Percentiles rank a stretch among this genome's conserved stretches.
phyloP scores from a whole-genome alignment of 1,139 yeast species.

The Magnusiomyces starmeri region DNA sequence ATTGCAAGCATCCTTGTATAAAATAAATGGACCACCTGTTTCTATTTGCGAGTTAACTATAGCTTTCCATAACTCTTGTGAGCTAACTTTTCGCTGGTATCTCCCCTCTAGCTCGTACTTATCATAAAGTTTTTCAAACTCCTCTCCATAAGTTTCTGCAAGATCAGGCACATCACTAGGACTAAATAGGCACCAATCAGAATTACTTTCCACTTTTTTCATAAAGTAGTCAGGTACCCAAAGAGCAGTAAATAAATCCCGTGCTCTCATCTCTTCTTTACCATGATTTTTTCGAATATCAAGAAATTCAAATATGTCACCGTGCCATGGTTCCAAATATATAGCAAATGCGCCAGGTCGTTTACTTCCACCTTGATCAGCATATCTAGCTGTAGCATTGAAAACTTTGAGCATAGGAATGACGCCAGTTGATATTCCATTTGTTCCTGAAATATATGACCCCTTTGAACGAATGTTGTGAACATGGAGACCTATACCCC shows the following conservation, averaged over 20 bases:
- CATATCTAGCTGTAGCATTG: slow-evolving; percentile 87
- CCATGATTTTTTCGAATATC: slow-evolving; percentile 88
- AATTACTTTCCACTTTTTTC: slow-evolving; percentile 76
- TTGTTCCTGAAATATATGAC: slow-evolving; percentile 80
- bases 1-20: slow-evolving; percentile 85
- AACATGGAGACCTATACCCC: slow-evolving; percentile 82
- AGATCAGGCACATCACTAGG: slow-evolving; percentile 87
- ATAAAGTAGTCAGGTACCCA: slow-evolving; percentile 89
- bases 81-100: slow-evolving; percentile 66
- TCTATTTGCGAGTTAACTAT: slow-evolving; percentile 86
- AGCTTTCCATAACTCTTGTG: slow-evolving; percentile 84
- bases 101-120: slow-evolving; percentile 65
- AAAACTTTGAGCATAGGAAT: slow-evolving; percentile 87
- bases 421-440: slow-evolving; percentile 82
- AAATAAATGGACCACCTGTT: slow-evolving; percentile 89
- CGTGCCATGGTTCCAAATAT: slow-evolving; percentile 89
- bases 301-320: slow-evolving; percentile 74
- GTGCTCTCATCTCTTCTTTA: slow-evolving; percentile 82
- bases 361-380: slow-evolving; percentile 91
- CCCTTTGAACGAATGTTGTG: slow-evolving; percentile 83
- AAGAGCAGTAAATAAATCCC: slow-evolving; percentile 84
- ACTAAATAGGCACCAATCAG: slow-evolving; percentile 78
- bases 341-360: slow-evolving; percentile 91
- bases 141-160: slow-evolving; percentile 72
- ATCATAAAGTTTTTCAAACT: slow-evolving; percentile 64